Percentiles rank a stretch among this genome's conserved stretches.
Evolutionary conservation across 2,329 filamentous ascomycete species (phyloP).

Genomic region (Xylariaceae sp.): DNA sequence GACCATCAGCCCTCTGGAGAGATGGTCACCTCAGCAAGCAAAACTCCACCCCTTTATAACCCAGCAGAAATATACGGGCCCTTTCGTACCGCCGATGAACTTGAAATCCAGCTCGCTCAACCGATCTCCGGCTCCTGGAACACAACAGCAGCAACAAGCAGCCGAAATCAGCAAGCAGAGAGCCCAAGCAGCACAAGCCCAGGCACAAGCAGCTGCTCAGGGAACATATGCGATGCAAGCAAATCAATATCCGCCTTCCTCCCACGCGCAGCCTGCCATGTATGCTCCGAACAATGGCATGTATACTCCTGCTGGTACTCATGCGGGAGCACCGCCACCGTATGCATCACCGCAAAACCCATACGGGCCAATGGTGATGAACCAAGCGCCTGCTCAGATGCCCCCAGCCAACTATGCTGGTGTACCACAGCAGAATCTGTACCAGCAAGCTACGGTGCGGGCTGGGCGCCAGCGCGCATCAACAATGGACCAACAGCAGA

Average conservation of each 20-base stretch:
- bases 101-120: slow-evolving; percentile 79
- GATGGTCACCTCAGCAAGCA: slow-evolving; percentile 96
- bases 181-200: slow-evolving; percentile 60
- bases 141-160: slow-evolving; percentile 91
- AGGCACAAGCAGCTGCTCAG: slow-evolving; percentile 61
- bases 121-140: slow-evolving; percentile 83
- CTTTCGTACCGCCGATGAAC: slow-evolving; percentile 96
- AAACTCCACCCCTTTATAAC: slow-evolving; percentile 98
- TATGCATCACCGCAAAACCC: slow-evolving; percentile 66
- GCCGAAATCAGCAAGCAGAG: slow-evolving; percentile 91
- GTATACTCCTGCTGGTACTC: slow-evolving; percentile 57
- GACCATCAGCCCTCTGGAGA: slow-evolving; percentile 89
- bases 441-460: slow-evolving; percentile 71
- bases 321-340: slow-evolving; percentile 61
- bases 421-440: slow-evolving; percentile 48
- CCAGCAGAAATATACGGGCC: slow-evolving; percentile 92
- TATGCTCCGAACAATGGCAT: slow-evolving; percentile 78
- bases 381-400: slow-evolving; percentile 59
- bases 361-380: slow-evolving; percentile 69
- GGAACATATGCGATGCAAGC: slow-evolving; percentile 52
- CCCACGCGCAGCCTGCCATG: slow-evolving; percentile 51
- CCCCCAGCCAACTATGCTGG: slow-evolving; percentile 55
- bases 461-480: slow-evolving; percentile 81
- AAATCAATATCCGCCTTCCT: slow-evolving; percentile 42
- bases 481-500: slow-evolving; percentile 92